phyloP scores from a whole-genome alignment of 805 yeast genomes.

The Ascoidea tarda region DNA sequence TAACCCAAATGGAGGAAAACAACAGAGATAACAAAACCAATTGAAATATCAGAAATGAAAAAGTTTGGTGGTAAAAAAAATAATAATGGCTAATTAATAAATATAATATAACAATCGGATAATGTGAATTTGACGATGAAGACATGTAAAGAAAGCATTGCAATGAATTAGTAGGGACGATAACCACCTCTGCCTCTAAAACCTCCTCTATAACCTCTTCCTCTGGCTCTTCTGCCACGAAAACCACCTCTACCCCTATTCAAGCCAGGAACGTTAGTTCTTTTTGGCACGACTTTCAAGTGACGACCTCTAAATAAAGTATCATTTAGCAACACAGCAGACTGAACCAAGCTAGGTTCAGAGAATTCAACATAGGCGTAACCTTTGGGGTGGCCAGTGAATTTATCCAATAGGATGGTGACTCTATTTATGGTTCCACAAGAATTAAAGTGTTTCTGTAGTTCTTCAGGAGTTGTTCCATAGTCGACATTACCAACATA shows the following conservation, averaged over 20 bases:
- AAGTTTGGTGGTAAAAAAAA: no score
- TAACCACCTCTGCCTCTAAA: not conserved
- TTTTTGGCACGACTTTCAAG: conserved; percentile 60
- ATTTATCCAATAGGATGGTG: conserved; percentile 58
- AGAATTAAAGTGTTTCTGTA: conserved; percentile 56
- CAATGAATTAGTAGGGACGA: not conserved
- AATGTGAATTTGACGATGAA: no score
- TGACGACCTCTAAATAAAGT: conserved; percentile 53
- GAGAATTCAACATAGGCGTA: conserved; percentile 78
- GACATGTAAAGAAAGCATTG: no score
- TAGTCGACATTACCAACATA: conserved; percentile 82
- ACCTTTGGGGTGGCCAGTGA: conserved; percentile 76
- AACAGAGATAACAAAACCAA: no score
- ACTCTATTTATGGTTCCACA: conserved; percentile 70
- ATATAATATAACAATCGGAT: no score
- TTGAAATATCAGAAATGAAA: no score
- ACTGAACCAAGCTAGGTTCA: conserved; percentile 46
- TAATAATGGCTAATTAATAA: no score
- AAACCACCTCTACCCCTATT: conserved; percentile 3
- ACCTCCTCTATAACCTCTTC: not conserved
- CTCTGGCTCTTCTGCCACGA: not conserved
- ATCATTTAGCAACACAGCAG: conserved; percentile 56
- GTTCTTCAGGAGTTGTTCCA: conserved; percentile 62
- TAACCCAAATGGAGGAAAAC: no score
- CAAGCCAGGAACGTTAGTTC: conserved; percentile 73